These are phyloP conservation scores for Colletotrichum scovillei DNA, from an alignment of 2,329 filamentous ascomycete genomes.

Conservation along the genomic window DNA sequence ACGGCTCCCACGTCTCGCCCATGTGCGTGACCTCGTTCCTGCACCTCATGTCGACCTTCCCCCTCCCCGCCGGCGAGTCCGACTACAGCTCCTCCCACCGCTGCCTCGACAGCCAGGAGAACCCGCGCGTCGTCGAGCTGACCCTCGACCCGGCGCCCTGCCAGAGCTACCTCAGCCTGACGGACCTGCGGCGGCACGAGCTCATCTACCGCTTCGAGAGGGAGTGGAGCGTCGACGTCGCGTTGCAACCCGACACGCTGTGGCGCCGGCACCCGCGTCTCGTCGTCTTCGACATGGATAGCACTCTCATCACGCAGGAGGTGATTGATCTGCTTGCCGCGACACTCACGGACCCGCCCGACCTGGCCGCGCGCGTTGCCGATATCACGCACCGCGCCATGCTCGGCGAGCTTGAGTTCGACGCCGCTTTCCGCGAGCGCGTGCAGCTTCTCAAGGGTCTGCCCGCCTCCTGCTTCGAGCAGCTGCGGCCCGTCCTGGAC, in stretches of 20 bases:
- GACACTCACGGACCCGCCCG: slow-evolving; percentile 74
- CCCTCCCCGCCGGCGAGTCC: slow-evolving; percentile 61
- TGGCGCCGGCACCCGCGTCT: slow-evolving; percentile 85
- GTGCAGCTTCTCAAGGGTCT: slow-evolving; percentile 86
- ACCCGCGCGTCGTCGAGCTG: slow-evolving; percentile 74
- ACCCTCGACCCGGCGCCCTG: slow-evolving; percentile 70
- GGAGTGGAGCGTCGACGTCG: slow-evolving; percentile 89
- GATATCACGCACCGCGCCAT: slow-evolving; percentile 94
- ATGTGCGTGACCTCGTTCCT: slow-evolving; percentile 75
- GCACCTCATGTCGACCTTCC: slow-evolving; percentile 73
- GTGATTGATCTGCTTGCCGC: slow-evolving; percentile 96
- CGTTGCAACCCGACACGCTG: slow-evolving; percentile 78
- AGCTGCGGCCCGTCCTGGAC: slow-evolving; percentile 79
- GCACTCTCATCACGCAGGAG: slow-evolving; percentile 95
- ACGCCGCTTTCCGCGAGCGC: slow-evolving; percentile 82
- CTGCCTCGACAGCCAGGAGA: slow-evolving; percentile 70
- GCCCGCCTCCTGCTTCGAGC: slow-evolving; percentile 80
- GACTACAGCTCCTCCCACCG: slow-evolving; percentile 71
- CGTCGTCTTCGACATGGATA: slow-evolving; percentile 99
- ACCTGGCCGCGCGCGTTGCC: slow-evolving; percentile 84
- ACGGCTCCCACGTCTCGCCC: slow-evolving; percentile 73
- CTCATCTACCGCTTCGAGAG: slow-evolving; percentile 85
- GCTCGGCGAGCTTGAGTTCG: slow-evolving; percentile 95
- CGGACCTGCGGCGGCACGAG: slow-evolving; percentile 82
- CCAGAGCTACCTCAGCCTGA: slow-evolving; percentile 72